Conservation (phyloP, 495 filamentous ascomycete species). For the Penicillium riverlandense region DNA sequence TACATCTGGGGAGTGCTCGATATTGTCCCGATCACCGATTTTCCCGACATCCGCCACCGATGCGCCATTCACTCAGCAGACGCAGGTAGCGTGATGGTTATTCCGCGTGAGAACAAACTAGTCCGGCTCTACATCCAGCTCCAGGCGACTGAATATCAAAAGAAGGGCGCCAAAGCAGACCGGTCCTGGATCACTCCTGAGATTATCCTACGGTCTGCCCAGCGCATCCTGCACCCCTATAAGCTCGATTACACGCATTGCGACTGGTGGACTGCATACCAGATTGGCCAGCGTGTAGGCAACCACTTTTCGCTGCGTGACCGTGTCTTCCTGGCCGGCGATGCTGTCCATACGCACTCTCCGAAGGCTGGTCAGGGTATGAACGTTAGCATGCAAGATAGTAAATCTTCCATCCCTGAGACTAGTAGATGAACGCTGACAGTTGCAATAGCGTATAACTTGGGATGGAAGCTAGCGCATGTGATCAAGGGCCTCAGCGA, state of each 20-base stretch:
- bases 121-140: conserved; percentile 63
- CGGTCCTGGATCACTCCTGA: conserved; percentile 51
- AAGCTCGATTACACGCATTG: conserved; percentile 51
- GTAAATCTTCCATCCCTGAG: background rate
- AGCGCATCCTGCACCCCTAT: conserved; percentile 54
- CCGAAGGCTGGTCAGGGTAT: conserved; percentile 73
- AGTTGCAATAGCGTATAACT: conserved; percentile 49
- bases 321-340: conserved; percentile 57
- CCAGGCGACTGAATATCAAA: conserved; percentile 31
- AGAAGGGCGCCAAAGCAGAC: conserved; percentile 24
- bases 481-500: conserved; percentile 47
- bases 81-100: conserved; percentile 55
- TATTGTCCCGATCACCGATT: conserved; percentile 54
- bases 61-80: conserved; percentile 56
- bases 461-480: conserved; percentile 66
- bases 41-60: conserved; percentile 57
- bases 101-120: conserved; percentile 59
- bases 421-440: background rate
- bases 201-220: conserved; percentile 50
- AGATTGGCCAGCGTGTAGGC: conserved; percentile 62
- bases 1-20: conserved; percentile 58
- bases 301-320: conserved; percentile 50
- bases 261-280: conserved; percentile 54
- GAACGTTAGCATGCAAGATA: conserved; percentile 62
- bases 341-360: conserved; percentile 53